A percentile compares a stretch with the other conserved stretches of the same genome.
phyloP scores from a whole-genome alignment of 441 rosid species.

The Cnidoscolus chayamansa region DNA sequence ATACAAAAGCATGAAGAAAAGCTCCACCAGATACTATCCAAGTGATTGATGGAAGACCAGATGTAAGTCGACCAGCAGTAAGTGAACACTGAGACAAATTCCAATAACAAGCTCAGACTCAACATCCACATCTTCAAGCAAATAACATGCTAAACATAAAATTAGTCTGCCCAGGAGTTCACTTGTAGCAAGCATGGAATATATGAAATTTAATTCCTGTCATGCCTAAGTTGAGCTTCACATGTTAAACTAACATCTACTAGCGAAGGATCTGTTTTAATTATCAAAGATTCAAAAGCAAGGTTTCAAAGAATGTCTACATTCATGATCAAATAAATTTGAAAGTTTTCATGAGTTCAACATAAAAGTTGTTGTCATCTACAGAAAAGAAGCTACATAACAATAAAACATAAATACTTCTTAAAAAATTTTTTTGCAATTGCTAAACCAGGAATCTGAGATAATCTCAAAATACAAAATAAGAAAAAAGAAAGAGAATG shows the following conservation, averaged over 20 bases:
- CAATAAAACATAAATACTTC: background rate
- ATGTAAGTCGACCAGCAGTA: conserved; percentile 69
- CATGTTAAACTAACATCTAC: background rate
- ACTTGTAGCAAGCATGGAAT: conserved; percentile 5
- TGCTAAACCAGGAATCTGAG: background rate
- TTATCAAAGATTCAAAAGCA: background rate
- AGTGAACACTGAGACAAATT: conserved; percentile 61
- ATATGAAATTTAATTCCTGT: background rate
- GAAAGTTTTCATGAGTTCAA: background rate
- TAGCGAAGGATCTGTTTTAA: background rate
- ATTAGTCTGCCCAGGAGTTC: background rate
- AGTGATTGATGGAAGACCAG: conserved; percentile 69
- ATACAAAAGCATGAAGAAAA: conserved; percentile 65
- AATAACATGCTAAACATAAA: background rate
- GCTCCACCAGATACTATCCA: conserved; percentile 62
- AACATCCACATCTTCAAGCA: conserved; percentile 1
- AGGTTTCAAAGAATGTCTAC: background rate
- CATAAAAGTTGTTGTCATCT: background rate
- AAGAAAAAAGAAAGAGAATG: background rate
- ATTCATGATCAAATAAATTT: background rate
- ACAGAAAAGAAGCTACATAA: background rate
- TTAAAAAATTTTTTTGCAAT: background rate
- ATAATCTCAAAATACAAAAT: too few species aligned
- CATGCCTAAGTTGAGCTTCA: background rate
- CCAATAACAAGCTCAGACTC: conserved; percentile 14